Evolutionary conservation across 176 grass and related monocot genomes (phyloP).

Genomic region (Lolium rigidum): DNA sequence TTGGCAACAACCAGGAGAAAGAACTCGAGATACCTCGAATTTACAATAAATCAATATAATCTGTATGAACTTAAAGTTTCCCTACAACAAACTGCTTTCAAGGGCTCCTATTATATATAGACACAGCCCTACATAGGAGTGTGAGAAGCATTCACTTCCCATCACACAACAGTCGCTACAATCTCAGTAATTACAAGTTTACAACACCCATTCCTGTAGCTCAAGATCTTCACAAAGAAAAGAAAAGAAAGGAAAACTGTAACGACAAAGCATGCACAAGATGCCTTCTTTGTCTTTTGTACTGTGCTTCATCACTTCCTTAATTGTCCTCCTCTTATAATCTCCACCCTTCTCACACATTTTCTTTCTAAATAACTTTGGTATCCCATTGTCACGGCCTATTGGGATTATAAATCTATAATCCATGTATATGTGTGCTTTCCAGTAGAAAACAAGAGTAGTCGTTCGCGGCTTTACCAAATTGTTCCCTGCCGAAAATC

Average conservation of each 20-base stretch:
- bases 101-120: slow-evolving; percentile 45
- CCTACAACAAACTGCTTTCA: slow-evolving; percentile 31
- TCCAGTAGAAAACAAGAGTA: slow-evolving; percentile 27
- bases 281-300: neutral
- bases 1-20: slow-evolving; percentile 12
- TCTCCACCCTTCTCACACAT: slow-evolving; percentile 35
- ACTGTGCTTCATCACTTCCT: neutral
- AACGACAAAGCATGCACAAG: slow-evolving; percentile 25
- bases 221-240: slow-evolving; percentile 4
- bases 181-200: slow-evolving; percentile 46
- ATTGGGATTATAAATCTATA: slow-evolving; percentile 11
- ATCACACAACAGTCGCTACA: slow-evolving; percentile 46
- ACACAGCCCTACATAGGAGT: slow-evolving; percentile 42
- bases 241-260: slow-evolving; percentile 16
- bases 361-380: neutral
- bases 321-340: neutral
- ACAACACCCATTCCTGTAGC: slow-evolving; percentile 40
- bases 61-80: slow-evolving; percentile 32
- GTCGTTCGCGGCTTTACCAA: slow-evolving; percentile 17
- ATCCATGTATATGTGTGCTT: slow-evolving; percentile 40
- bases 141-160: slow-evolving; percentile 35
- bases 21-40: neutral
- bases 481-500: slow-evolving; percentile 19
- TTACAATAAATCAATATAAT: slow-evolving; percentile 54
- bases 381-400: neutral